Evolutionary conservation across 495 filamentous ascomycete species (phyloP), one percentile per base, ranked within the genome.

Genomic region (Penicillium herquei): DNA sequence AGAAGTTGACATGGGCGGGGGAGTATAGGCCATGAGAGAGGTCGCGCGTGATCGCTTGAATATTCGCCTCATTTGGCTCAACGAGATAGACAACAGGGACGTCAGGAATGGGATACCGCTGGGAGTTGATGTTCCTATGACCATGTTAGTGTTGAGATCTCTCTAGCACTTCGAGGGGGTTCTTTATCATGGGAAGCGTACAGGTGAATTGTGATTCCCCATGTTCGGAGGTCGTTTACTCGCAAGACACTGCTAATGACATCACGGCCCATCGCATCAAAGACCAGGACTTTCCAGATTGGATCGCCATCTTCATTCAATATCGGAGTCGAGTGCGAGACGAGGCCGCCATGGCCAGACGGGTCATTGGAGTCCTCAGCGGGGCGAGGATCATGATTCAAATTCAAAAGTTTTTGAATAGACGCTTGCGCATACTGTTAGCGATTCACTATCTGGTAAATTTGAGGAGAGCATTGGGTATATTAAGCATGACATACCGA

Each of bases 161-260:
- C 16, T 37, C 12, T 11, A 7, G 32, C 32, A 6, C 11, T 9
- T 11, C 18, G 37, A 54, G 39, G 30, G 31, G 31, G n/a, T 47
- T 12, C 42, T 30, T 46, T 35, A 56, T 43, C 30, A 40, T 41
- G 17, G 32, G 21, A 18, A 32, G 68, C 77, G 17, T 73, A 92
- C 87, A 98, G 86, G 73, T 99, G 94, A 76, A 98, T 96, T 12
- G 95, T 99, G 45, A 99, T 89, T 10, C 95, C 95, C 85, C 91
- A 92, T 42, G 87, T 84, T 54, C 94, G 79, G 55, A 98, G 80
- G 71, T 98, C 93, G 58, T 90, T 96, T 34, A 98, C 95, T 56
- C 92, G 79, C 34, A 98, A 76, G 7, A 98, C 92, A 64, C 91
- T 96, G 74, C 92, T 96, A 61, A 98, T 97, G 21, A 88, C 78